phyloP scores from a whole-genome alignment of 73 alveolate genomes.

The Halteria grandinella region DNA sequence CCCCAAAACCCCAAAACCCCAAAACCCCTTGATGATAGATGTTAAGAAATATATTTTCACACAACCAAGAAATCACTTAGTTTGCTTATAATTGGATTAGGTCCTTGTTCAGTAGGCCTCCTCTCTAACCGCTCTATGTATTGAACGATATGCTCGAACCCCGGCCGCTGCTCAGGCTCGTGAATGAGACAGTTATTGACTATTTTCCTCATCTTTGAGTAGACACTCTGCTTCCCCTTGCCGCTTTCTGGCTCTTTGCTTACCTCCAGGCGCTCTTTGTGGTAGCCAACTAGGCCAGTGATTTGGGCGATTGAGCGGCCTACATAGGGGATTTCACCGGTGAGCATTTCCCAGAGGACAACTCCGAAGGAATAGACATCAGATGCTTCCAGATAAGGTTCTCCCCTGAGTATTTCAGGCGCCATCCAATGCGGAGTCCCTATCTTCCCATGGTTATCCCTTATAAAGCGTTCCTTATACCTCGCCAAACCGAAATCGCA shows the following conservation, averaged over 20 bases:
- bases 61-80: slow-evolving; percentile 24
- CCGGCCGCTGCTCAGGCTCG: slow-evolving; percentile 60
- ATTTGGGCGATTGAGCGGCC: slow-evolving; percentile 62
- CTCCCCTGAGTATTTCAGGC: slow-evolving; percentile 75
- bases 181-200: slow-evolving; percentile 44
- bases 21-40: too few species aligned
- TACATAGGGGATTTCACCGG: slow-evolving; percentile 70
- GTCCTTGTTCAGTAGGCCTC: slow-evolving; percentile 7
- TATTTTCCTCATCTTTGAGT: slow-evolving; percentile 30
- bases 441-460: slow-evolving; percentile 72
- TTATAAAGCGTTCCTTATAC: slow-evolving; percentile 58
- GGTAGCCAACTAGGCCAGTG: slow-evolving; percentile 51
- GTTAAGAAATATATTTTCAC: too few species aligned
- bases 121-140: slow-evolving; percentile 44
- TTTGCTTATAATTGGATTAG: slow-evolving; percentile 27
- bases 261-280: slow-evolving; percentile 10
- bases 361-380: slow-evolving; percentile 77
- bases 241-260: too few species aligned
- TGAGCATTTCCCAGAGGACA: slow-evolving; percentile 71
- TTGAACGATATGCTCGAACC: slow-evolving; percentile 48
- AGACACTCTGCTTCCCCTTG: too few species aligned
- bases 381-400: slow-evolving; percentile 60
- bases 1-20: too few species aligned
- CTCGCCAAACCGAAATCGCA: slow-evolving; percentile 95
- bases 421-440: slow-evolving; percentile 86